phyloP scores from a whole-genome alignment of 345 rosid species.

The Eucalyptus curtisii region DNA sequence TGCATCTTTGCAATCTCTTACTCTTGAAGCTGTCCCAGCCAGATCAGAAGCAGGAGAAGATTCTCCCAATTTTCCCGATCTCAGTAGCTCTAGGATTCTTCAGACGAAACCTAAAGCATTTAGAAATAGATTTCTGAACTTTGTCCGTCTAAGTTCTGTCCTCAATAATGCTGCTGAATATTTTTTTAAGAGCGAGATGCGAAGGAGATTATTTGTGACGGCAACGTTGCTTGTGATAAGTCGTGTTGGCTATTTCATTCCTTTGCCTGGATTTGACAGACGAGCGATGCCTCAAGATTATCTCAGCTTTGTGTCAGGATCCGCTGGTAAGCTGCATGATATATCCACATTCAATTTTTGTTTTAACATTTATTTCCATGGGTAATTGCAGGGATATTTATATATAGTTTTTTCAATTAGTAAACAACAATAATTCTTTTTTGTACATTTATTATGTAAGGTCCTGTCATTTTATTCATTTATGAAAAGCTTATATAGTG shows the following conservation, averaged over 20 bases:
- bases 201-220: conserved; percentile 74
- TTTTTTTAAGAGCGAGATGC: conserved; percentile 89
- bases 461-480: neutral
- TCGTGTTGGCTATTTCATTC: conserved; percentile 85
- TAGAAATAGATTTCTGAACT: conserved; percentile 64
- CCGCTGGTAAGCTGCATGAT: conserved; percentile 51
- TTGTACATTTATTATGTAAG: neutral
- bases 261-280: conserved; percentile 88
- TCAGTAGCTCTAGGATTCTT: conserved; percentile 1
- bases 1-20: neutral
- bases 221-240: conserved; percentile 58
- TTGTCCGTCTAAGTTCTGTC: conserved; percentile 63
- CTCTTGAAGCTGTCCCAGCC: conserved; percentile 18
- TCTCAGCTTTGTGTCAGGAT: conserved; percentile 81
- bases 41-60: conserved; percentile 14
- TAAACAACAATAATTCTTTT: neutral
- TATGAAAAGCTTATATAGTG: neutral
- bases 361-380: neutral
- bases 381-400: neutral
- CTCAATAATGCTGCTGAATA: conserved; percentile 61
- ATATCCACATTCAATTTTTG: neutral
- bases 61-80: neutral
- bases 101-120: conserved; percentile 34
- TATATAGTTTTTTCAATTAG: no score
- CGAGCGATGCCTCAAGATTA: conserved; percentile 81